Conservation (phyloP, 306 rosid genomes). For the Castanopsis chinensis region DNA sequence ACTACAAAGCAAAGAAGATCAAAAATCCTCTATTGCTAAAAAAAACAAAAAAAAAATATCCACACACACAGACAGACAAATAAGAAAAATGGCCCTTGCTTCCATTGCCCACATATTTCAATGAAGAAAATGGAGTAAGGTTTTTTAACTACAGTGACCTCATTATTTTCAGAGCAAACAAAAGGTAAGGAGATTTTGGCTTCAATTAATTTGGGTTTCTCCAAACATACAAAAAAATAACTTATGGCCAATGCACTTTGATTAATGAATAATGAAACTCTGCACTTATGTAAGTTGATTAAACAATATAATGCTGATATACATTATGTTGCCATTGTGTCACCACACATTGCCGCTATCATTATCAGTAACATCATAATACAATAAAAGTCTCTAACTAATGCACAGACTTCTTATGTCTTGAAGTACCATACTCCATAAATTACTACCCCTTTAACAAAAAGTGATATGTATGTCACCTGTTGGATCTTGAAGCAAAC, state of each 20-base stretch:
- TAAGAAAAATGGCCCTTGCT: background rate
- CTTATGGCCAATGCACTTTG: too few species aligned
- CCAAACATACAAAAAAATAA: too few species aligned
- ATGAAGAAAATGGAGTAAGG: background rate
- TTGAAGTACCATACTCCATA: background rate
- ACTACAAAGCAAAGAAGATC: background rate
- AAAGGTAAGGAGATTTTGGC: too few species aligned
- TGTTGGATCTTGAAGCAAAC: too few species aligned
- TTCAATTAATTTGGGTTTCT: too few species aligned
- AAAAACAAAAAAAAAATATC: background rate
- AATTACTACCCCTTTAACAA: background rate
- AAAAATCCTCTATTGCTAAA: background rate
- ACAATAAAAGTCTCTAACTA: background rate
- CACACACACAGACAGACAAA: background rate
- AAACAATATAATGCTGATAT: background rate
- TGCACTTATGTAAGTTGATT: background rate
- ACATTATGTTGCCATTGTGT: background rate
- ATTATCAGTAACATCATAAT: background rate
- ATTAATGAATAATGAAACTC: background rate
- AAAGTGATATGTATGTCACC: background rate
- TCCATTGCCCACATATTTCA: background rate
- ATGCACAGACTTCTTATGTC: background rate
- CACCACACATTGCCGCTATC: background rate
- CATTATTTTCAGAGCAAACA: background rate
- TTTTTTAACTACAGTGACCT: background rate